Evolutionary conservation across 2,329 filamentous ascomycete genomes (phyloP).

Genomic region (Aureobasidium lini): DNA sequence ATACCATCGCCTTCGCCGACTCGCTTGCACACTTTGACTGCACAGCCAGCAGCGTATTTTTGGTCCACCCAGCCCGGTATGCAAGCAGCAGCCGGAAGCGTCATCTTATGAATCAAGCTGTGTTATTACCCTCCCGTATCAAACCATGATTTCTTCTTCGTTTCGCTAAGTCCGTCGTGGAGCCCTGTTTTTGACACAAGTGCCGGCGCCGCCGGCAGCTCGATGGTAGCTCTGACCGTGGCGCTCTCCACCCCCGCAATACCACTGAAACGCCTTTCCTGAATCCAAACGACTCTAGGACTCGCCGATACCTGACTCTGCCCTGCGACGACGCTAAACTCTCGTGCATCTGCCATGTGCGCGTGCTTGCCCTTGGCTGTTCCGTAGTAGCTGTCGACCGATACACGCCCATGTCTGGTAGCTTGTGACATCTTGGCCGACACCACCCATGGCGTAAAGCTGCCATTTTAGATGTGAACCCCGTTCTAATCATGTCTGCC

Average conservation of each 20-base stretch:
- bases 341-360: background rate
- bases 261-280: slow-evolving; percentile 5
- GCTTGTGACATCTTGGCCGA: slow-evolving; percentile 10
- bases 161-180: background rate
- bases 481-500: background rate
- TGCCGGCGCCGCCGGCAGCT: slow-evolving; percentile 3
- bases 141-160: slow-evolving; percentile 8
- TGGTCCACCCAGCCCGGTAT: background rate
- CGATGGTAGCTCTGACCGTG: slow-evolving; percentile 12
- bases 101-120: slow-evolving; percentile 10
- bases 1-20: slow-evolving; percentile 10
- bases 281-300: background rate
- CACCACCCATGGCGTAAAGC: background rate
- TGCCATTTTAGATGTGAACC: slow-evolving; percentile 6
- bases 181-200: background rate
- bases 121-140: slow-evolving; percentile 10
- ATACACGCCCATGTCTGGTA: background rate
- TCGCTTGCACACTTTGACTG: background rate
- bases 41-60: background rate
- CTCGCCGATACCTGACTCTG: slow-evolving; percentile 9
- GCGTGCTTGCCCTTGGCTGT: background rate
- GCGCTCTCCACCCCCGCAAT: slow-evolving; percentile 2
- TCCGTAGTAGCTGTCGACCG: background rate
- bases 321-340: background rate
- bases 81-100: background rate